phyloP scores from a whole-genome alignment of 768 basidiomycete genomes.

The Lactarius sanguifluus region DNA sequence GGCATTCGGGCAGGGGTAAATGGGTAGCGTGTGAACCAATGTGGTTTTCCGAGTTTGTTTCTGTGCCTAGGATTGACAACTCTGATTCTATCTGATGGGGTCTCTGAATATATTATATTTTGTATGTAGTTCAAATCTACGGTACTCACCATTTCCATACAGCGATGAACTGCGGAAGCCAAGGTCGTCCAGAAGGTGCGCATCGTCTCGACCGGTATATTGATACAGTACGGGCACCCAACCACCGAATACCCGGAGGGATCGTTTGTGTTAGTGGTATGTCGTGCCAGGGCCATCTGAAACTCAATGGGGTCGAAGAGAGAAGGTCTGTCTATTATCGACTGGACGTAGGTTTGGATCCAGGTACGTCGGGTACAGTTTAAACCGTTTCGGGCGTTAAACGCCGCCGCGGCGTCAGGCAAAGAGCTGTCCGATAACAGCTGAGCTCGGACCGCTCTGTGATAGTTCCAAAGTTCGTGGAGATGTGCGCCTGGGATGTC shows the following conservation, averaged over 20 bases:
- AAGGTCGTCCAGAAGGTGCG: constrained; percentile 11
- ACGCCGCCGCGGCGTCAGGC: no score
- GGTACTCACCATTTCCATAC: constrained; percentile 3
- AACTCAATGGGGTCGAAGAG: constrained; percentile 4
- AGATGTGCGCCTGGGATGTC: constrained; percentile 1
- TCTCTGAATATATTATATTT: background rate
- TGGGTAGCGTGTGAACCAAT: no score
- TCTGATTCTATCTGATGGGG: background rate
- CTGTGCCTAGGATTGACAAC: background rate
- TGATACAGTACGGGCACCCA: background rate
- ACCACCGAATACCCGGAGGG: no score
- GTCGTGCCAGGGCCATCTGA: background rate
- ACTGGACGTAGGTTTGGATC: background rate
- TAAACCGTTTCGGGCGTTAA: background rate
- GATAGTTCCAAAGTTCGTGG: constrained; percentile 15
- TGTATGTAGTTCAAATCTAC: background rate
- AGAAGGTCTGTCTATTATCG: background rate
- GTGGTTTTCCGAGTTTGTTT: no score
- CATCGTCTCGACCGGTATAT: background rate
- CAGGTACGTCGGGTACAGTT: background rate
- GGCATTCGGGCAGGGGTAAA: background rate
- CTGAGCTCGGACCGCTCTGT: constrained; percentile 19
- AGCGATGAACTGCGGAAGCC: background rate
- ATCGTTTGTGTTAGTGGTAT: background rate
- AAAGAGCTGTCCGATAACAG: background rate